Percentiles rank a stretch among this genome's conserved stretches.
phyloP scores from a whole-genome alignment of 2,329 filamentous ascomycete genomes.

The Alternaria hordeiaustralica region DNA sequence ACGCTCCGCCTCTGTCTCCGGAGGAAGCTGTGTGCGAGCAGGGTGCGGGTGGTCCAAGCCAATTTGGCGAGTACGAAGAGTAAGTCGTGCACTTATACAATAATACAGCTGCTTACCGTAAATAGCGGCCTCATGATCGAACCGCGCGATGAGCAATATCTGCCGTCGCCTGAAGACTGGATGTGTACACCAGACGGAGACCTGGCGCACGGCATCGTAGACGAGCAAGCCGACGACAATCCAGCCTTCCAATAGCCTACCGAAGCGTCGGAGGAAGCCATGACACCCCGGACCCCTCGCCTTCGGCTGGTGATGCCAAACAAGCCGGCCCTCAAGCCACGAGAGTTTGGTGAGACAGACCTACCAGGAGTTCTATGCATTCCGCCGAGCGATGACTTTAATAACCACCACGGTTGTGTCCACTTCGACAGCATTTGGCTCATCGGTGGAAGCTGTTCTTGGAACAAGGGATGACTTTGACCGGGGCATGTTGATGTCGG shows the following conservation, averaged over 20 bases:
- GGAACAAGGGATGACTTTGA: slow-evolving; percentile 92
- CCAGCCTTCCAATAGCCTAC: fast-evolving
- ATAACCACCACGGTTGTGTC: no score
- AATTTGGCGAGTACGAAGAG: background rate
- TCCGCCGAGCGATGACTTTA: background rate
- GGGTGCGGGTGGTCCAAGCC: background rate
- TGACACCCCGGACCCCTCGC: background rate
- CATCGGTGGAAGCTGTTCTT: slow-evolving; percentile 93
- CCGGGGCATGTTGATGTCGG: slow-evolving; percentile 70
- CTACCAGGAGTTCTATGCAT: background rate
- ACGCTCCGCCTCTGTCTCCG: background rate
- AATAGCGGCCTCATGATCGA: background rate
- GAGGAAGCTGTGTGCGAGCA: background rate
- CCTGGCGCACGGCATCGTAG: background rate
- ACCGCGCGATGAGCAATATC: background rate
- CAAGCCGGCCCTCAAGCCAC: background rate
- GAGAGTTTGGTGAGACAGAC: fast-evolving
- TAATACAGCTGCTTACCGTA: background rate
- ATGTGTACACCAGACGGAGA: background rate
- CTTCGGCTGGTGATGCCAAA: background rate
- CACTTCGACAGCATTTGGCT: no score
- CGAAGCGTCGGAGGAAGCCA: background rate
- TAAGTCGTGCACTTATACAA: background rate
- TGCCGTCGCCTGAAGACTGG: background rate
- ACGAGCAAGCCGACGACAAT: background rate